Base-by-base conservation (phyloP, 257 asterid species). In the Nyctanthes arbortristis region DNA sequence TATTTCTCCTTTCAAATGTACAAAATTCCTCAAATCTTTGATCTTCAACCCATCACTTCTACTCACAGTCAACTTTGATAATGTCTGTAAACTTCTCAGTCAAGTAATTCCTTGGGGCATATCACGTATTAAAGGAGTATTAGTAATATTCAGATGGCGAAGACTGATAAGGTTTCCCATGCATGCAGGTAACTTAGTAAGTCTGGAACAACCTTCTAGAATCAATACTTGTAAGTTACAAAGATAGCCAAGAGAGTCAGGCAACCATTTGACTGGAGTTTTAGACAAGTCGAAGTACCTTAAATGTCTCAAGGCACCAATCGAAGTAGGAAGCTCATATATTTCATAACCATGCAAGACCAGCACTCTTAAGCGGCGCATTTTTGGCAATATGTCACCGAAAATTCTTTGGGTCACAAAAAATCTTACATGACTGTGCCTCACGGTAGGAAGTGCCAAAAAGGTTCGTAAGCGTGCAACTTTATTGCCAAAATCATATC, bases 401-500 rank as follows among this genome's bases (percentile, higher is more conserved):
- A 77, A 70, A 61, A 61, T 67, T 49, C 57, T 71, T 37, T 3
- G 74, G 58, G 71, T 36, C 25, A 68, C n/a, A 22, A 31, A 32
- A 5, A 59, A 66, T 13, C 67, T 65, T 13, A 39, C 61, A 8
- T 4, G 63, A 58, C 14, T 63, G 68, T 20, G 37, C 52, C 58
- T 49, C 69, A 35, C 31, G 43, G 61, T 36, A 33, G 75, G 67
- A 62, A 78, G 40, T 16, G 84, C 69, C 69, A 80, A 60, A 67
- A 77, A 80, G 0, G 77, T 73, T 63, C 85, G 58, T 28, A 75
- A 68, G 47, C 76, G 72, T 55, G 24, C 28, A 66, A 61, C 73
- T 61, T 62, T 61, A 36, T 56, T 18, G 35, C 76, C 61, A 18
- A 64, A 68, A 57, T 49, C 66, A 22, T 72, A 73, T 47, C 73